Evolutionary conservation across 106 monocot genomes (phyloP).

Genomic region (Platanthera guangdongensis): DNA sequence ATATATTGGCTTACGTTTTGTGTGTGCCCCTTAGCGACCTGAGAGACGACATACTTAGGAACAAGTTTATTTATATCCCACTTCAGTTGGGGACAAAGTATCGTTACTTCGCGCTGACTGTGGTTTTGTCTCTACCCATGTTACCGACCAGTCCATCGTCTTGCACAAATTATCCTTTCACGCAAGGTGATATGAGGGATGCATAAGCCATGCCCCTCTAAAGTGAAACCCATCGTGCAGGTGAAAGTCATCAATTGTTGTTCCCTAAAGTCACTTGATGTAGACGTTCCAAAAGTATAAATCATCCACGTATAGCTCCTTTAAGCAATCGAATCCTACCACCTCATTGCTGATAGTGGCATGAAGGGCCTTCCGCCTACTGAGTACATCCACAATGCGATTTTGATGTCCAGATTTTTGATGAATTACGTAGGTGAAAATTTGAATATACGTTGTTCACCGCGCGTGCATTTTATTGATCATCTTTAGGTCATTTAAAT

Average conservation of each 20-base stretch:
- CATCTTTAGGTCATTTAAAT: not conserved
- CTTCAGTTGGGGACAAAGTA: constrained; percentile 6
- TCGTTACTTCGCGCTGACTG: not conserved
- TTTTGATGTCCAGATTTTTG: not conserved
- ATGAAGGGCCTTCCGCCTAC: no score
- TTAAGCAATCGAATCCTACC: no score
- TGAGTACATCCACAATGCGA: not conserved
- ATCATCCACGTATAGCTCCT: no score
- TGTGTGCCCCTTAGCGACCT: not conserved
- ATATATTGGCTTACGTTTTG: not conserved
- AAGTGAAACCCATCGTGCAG: constrained; percentile 9
- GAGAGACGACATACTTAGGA: not conserved
- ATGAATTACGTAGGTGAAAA: not conserved
- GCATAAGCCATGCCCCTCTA: not conserved
- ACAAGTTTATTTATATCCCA: not conserved
- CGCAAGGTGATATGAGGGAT: not conserved
- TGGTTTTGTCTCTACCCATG: constrained; percentile 11
- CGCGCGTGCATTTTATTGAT: not conserved
- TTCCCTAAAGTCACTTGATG: no score
- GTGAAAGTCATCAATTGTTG: no score
- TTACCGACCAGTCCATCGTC: not conserved
- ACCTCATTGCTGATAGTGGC: no score
- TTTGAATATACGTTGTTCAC: not conserved
- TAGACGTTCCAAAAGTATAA: no score
- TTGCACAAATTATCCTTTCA: not conserved